Conservation (phyloP, 352 stramenopile species). For the Phytophthora aleatoria region DNA sequence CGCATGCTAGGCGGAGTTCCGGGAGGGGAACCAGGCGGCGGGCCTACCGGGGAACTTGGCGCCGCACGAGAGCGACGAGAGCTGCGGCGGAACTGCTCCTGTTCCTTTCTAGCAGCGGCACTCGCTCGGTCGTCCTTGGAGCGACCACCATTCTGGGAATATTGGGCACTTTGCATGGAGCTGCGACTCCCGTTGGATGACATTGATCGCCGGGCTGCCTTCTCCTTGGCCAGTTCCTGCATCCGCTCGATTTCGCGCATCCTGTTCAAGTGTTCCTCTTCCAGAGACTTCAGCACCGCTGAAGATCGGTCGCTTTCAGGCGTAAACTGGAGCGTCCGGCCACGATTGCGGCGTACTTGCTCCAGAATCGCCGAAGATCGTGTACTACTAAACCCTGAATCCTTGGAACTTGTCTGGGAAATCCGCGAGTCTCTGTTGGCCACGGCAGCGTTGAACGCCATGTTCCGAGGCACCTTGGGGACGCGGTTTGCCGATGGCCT, state of each 20-base stretch:
- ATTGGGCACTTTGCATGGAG: constrained; percentile 18
- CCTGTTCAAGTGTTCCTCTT: constrained; percentile 51
- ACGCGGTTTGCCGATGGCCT: constrained; percentile 13
- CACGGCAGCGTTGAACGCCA: constrained; percentile 18
- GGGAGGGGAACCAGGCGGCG: constrained; percentile 27
- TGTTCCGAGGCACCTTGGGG: constrained; percentile 18
- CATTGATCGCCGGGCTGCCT: constrained; percentile 30
- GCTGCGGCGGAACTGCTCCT: constrained; percentile 10
- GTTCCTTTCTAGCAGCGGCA: constrained; percentile 13
- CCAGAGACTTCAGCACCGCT: constrained; percentile 38
- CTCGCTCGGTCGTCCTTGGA: constrained; percentile 1
- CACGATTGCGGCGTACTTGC: constrained; percentile 53
- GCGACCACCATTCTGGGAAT: constrained; percentile 2
- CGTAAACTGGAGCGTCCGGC: constrained; percentile 43
- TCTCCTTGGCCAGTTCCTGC: constrained; percentile 27
- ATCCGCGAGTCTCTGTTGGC: constrained; percentile 18
- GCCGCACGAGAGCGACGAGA: constrained; percentile 14
- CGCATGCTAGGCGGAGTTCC: constrained; percentile 33
- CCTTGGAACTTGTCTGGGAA: constrained; percentile 29
- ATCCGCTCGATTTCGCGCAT: constrained; percentile 51
- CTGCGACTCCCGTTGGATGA: constrained; percentile 24
- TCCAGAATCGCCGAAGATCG: constrained; percentile 49
- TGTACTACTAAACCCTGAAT: constrained; percentile 32
- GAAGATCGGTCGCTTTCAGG: constrained; percentile 39
- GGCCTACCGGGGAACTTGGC: neutral